phyloP scores from a whole-genome alignment of 257 asterid genomes.

The Solanum pinnatisectum region DNA sequence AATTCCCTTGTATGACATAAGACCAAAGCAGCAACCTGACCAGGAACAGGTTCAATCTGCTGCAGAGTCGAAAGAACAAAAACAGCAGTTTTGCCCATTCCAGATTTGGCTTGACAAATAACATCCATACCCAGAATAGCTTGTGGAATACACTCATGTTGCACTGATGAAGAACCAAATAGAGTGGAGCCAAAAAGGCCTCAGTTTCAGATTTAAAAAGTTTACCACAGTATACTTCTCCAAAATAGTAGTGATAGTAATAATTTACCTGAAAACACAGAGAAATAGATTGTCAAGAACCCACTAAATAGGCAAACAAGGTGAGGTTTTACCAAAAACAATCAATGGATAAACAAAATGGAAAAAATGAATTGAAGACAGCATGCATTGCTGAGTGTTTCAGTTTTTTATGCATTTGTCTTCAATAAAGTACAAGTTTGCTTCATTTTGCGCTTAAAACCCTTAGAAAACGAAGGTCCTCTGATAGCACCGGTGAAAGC shows the following conservation, averaged over 20 bases:
- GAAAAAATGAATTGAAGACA: no score
- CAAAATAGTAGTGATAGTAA: slow-evolving; percentile 53
- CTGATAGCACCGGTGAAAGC: neutral
- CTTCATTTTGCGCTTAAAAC: neutral
- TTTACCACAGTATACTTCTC: slow-evolving; percentile 67
- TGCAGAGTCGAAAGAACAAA: slow-evolving; percentile 86
- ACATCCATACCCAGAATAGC: slow-evolving; percentile 96
- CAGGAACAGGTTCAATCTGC: slow-evolving; percentile 82
- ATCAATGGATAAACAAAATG: neutral
- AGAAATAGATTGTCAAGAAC: neutral
- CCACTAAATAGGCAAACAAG: neutral
- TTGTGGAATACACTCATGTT: slow-evolving; percentile 97
- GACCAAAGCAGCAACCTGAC: slow-evolving; percentile 88
- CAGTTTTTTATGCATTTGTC: neutral
- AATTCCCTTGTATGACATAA: slow-evolving; percentile 77
- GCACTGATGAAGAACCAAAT: slow-evolving; percentile 88
- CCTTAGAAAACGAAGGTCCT: neutral
- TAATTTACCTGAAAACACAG: slow-evolving; percentile 58
- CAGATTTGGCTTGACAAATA: slow-evolving; percentile 95
- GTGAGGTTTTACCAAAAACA: neutral
- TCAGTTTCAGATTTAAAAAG: slow-evolving; percentile 65
- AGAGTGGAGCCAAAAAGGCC: slow-evolving; percentile 70
- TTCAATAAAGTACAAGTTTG: neutral
- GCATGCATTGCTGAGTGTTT: neutral
- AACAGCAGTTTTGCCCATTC: slow-evolving; percentile 95